Conservation (phyloP, 2,329 filamentous ascomycete species). For the Trichoderma arundinaceum region DNA sequence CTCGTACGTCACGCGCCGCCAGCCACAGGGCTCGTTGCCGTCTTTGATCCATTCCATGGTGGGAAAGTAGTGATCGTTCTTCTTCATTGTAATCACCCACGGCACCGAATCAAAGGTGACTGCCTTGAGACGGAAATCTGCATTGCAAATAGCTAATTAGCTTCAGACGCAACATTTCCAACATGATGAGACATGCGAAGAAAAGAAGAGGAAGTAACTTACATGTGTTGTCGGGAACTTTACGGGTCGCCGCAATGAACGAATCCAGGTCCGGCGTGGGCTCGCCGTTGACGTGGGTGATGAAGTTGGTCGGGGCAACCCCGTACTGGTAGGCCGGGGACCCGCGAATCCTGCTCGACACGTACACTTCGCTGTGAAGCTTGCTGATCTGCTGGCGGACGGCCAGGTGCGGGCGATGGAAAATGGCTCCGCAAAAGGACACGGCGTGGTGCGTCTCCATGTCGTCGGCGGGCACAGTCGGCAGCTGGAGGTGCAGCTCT, state of each 20-base stretch:
- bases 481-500: constrained; percentile 76
- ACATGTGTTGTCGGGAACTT: constrained; percentile 95
- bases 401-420: constrained; percentile 93
- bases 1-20: constrained; percentile 68
- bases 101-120: constrained; percentile 98
- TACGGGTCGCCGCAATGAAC: constrained; percentile 80
- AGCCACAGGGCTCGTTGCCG: constrained; percentile 61
- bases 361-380: constrained; percentile 94
- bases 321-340: constrained; percentile 89
- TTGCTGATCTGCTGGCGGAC: constrained; percentile 97
- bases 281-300: constrained; percentile 92
- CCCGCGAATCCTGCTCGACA: constrained; percentile 82
- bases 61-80: constrained; percentile 95
- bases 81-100: constrained; percentile 99
- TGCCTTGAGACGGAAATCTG: constrained; percentile 93
- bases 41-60: constrained; percentile 74
- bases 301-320: constrained; percentile 94
- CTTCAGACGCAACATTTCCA: not conserved
- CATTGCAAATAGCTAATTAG: constrained; percentile 33
- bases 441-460: constrained; percentile 92
- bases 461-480: constrained; percentile 86
- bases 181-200: too few species aligned
- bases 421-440: constrained; percentile 91
- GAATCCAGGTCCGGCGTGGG: constrained; percentile 80
- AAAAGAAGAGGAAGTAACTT: constrained; percentile 43